phyloP scores from a whole-genome alignment of 768 basidiomycete species.

The Podaxis sp. region DNA sequence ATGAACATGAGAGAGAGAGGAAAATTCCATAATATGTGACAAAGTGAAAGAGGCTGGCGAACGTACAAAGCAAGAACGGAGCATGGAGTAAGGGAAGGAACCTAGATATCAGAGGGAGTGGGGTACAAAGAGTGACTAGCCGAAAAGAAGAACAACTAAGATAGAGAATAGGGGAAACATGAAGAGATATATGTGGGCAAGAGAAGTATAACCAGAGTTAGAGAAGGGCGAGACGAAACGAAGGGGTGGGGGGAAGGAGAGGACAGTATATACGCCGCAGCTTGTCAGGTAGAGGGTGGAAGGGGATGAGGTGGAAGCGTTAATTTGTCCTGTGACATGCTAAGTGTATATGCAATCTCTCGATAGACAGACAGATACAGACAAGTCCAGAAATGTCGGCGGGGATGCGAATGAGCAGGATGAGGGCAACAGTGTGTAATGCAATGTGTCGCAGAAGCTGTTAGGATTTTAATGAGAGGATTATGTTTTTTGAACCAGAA shows the following conservation, averaged over 20 bases:
- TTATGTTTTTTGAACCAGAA: background rate
- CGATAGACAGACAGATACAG: background rate
- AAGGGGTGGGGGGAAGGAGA: background rate
- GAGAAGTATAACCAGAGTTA: too few species aligned
- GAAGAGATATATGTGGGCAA: too few species aligned
- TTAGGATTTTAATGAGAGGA: background rate
- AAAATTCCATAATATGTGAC: background rate
- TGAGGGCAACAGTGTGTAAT: slow-evolving; percentile 1
- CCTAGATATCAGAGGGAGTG: background rate
- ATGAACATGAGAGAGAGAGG: background rate
- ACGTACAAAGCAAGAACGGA: slow-evolving; percentile 8
- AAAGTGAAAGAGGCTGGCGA: slow-evolving; percentile 9
- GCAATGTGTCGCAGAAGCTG: background rate
- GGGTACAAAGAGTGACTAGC: slow-evolving; percentile 7
- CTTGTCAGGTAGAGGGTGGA: background rate
- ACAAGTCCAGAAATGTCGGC: background rate
- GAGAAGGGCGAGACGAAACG: background rate
- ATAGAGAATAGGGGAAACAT: background rate
- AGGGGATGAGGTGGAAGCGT: background rate
- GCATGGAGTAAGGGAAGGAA: slow-evolving; percentile 1
- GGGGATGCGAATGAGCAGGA: background rate
- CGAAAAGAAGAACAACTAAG: background rate
- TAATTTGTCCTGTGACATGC: background rate
- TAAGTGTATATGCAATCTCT: background rate
- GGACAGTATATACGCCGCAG: background rate